A percentile compares a stretch with the other conserved stretches of the same genome.
These are phyloP conservation scores for Escovopsis sp. DNA, from an alignment of 2,329 filamentous ascomycete species.

Conservation along the genomic window DNA sequence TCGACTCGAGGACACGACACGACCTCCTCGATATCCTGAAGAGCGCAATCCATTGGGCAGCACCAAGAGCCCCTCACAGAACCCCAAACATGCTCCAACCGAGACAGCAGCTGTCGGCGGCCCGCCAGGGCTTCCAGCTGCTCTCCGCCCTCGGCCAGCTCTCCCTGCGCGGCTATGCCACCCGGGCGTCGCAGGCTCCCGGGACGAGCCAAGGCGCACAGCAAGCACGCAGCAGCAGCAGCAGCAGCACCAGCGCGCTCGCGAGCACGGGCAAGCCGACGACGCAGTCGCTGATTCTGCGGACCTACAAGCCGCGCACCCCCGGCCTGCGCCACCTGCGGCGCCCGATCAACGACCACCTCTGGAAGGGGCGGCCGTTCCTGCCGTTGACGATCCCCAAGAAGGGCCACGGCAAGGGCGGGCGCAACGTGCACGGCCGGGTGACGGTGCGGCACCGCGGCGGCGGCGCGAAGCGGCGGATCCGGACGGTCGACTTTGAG, in stretches of 20 bases:
- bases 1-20: too few relatives aligned
- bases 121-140: slow-evolving; percentile 15
- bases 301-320: slow-evolving; percentile 86
- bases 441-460: slow-evolving; percentile 86
- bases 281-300: slow-evolving; percentile 36
- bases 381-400: slow-evolving; percentile 77
- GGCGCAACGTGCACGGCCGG: slow-evolving; percentile 72
- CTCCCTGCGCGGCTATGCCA: slow-evolving; percentile 18
- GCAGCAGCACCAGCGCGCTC: slow-evolving; percentile 9
- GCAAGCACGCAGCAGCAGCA: too few relatives aligned
- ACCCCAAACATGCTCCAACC: slow-evolving; percentile 17
- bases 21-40: too few relatives aligned
- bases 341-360: slow-evolving; percentile 85
- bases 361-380: slow-evolving; percentile 86
- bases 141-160: slow-evolving; percentile 13
- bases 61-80: background rate
- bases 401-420: slow-evolving; percentile 84
- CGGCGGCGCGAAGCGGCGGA: slow-evolving; percentile 81
- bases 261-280: slow-evolving; percentile 10
- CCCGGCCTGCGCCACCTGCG: slow-evolving; percentile 85
- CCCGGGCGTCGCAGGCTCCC: slow-evolving; percentile 11
- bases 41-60: background rate
- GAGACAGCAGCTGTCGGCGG: slow-evolving; percentile 15
- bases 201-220: slow-evolving; percentile 1
- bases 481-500: slow-evolving; percentile 81